A percentile compares a stretch with the other conserved stretches of the same genome.
Conservation (phyloP, 1,284 basidiomycete species). For the Hymenochaete sp. region DNA sequence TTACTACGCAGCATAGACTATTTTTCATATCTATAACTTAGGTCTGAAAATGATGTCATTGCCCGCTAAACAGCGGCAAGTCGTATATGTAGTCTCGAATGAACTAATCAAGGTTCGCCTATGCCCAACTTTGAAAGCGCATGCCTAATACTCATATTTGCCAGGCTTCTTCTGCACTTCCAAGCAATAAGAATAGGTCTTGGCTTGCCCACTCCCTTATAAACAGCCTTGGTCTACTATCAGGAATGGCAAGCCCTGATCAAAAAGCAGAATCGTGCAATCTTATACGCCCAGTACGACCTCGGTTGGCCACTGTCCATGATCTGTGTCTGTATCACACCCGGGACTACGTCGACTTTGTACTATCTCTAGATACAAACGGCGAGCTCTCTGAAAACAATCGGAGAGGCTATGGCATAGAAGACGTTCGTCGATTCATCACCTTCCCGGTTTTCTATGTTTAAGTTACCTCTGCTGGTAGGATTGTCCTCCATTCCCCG, state of each 20-base stretch:
- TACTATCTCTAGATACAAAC: conserved; percentile 31
- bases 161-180: conserved; percentile 64
- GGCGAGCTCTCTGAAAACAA: conserved; percentile 19
- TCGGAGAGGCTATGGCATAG: conserved; percentile 47
- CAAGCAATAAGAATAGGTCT: conserved; percentile 79
- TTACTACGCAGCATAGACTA: no score
- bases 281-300: conserved; percentile 40
- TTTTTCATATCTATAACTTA: no score
- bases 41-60: no score
- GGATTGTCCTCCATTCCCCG: conserved; percentile 77
- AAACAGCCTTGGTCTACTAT: conserved; percentile 47
- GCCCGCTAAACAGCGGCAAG: no score
- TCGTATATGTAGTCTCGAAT: no score
- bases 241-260: conserved; percentile 17
- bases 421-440: conserved; percentile 44
- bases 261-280: conserved; percentile 22
- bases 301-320: conserved; percentile 40
- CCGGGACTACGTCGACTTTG: conserved; percentile 46
- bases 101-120: no score
- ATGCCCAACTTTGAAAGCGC: no score
- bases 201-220: conserved; percentile 70
- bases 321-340: conserved; percentile 52
- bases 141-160: no score
- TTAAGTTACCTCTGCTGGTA: conserved; percentile 27
- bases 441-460: background rate